Evolutionary conservation across 805 yeast genomes (phyloP).

Genomic region (Myxozyma melibiosi): DNA sequence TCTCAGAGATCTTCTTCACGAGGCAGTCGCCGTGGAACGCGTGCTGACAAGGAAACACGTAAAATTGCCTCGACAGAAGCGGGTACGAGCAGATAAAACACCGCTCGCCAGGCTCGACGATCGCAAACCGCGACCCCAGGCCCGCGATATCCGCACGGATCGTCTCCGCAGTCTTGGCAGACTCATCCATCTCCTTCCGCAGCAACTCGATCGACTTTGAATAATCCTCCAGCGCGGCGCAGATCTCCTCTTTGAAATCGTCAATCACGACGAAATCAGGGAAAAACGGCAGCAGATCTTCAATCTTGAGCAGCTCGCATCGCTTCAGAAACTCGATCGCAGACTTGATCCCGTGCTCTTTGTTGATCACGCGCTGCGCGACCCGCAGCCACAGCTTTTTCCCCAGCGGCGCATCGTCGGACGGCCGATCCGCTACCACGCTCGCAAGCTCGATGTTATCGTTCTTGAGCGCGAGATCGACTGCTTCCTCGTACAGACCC

Average conservation of each 20-base stretch:
- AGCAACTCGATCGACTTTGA: constrained; percentile 66
- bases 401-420: constrained; percentile 54
- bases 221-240: constrained; percentile 72
- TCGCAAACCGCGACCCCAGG: constrained; percentile 55
- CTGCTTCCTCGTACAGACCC: constrained; percentile 77
- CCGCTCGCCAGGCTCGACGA: constrained; percentile 80
- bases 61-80: constrained; percentile 69
- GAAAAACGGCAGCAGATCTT: constrained; percentile 79
- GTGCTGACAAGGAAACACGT: constrained; percentile 87
- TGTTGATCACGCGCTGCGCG: constrained; percentile 51
- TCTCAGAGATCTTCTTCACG: constrained; percentile 58
- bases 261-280: constrained; percentile 84
- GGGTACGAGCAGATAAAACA: constrained; percentile 74
- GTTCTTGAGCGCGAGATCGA: constrained; percentile 66
- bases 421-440: constrained; percentile 58
- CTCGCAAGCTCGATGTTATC: constrained; percentile 62
- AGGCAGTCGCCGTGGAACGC: constrained; percentile 88
- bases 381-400: constrained; percentile 76
- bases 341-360: constrained; percentile 39
- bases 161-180: constrained; percentile 59
- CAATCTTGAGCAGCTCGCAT: constrained; percentile 54
- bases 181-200: constrained; percentile 73
- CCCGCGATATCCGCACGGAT: constrained; percentile 62
- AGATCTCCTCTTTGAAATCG: constrained; percentile 80
- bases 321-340: constrained; percentile 39